Conservation (phyloP, 169 alveolate species). For the Pseudocohnilembus persalinus region DNA sequence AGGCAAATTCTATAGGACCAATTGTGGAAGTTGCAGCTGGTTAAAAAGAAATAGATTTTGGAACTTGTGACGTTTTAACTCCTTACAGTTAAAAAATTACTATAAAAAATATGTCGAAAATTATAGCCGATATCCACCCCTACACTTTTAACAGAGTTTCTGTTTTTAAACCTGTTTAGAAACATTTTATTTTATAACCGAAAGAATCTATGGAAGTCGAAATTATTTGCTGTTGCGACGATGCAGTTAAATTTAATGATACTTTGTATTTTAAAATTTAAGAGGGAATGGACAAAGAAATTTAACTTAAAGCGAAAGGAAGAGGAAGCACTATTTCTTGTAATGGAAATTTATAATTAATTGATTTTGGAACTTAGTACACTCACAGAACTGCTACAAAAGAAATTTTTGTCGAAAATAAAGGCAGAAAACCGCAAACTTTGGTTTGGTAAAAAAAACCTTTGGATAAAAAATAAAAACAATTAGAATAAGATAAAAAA, state of each 20-base stretch:
- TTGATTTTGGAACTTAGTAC: conserved; percentile 88
- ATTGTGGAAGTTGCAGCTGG: conserved; percentile 74
- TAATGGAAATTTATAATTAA: conserved; percentile 75
- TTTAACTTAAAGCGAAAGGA: conserved; percentile 84
- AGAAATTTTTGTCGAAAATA: conserved; percentile 86
- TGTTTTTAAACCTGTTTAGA: conserved; percentile 84
- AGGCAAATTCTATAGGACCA: conserved; percentile 82
- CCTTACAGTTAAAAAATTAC: conserved; percentile 79
- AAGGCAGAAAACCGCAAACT: conserved; percentile 89
- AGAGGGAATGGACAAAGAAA: conserved; percentile 90
- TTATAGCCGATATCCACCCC: conserved; percentile 91
- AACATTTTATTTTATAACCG: conserved; percentile 86
- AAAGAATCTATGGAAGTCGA: conserved; percentile 83
- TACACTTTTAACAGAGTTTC: conserved; percentile 87
- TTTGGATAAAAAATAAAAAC: conserved; percentile 55
- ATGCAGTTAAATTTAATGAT: conserved; percentile 86
- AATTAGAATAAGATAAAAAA: conserved; percentile 42
- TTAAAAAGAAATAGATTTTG: conserved; percentile 73
- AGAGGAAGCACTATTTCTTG: conserved; percentile 89
- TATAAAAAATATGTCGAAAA: conserved; percentile 89
- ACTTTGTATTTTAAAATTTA: conserved; percentile 86
- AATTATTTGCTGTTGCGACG: conserved; percentile 90
- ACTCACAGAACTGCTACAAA: conserved; percentile 82
- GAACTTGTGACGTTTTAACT: conserved; percentile 78
- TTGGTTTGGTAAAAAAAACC: conserved; percentile 80